Evolutionary conservation across 1,284 basidiomycete genomes (phyloP), one percentile per base, ranked within the genome.

Genomic region (Erythrobasidium hasegawianum): DNA sequence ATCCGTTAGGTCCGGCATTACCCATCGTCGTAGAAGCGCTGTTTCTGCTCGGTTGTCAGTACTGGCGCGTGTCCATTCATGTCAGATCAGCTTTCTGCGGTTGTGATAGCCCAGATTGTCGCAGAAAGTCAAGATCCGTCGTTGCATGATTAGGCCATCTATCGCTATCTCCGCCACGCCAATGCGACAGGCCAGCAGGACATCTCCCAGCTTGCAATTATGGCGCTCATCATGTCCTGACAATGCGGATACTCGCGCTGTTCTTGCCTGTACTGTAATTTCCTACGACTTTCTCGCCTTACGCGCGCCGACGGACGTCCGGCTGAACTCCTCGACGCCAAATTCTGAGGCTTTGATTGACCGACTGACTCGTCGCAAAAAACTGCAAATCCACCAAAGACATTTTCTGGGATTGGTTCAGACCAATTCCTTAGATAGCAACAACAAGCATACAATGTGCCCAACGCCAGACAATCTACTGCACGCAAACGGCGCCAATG

Each of bases 11-110:
- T n/a, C 8, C 7, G 8, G 16, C 18, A 47, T 20, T 33, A 65
- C 62, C 62, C 62, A 41, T 65, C 62, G 8, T 65, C 33, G 18
- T 65, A 65, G 62, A 65, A 65, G 24, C 56, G 62, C 16, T 29
- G 53, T 39, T 43, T 45, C 55, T 65, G 62, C n/a, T 57, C 62
- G 9, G 40, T 26, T 20, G 55, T 22, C 16, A 65, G 62, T 22
- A 40, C 38, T 14, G 54, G 20, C 8, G 43, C 43, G 16, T 47
- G 43, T 5, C 43, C 43, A 24, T 47, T 47, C 43, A 47, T 47
- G 5, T 47, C n/a, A n/a, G 10, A 41, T 10, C 40, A 11, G 40
- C 40, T 41, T 41, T n/a, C 10, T 11, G 40, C n/a, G n/a, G n/a
- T n/a, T n/a, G n/a, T n/a, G n/a, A n/a, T n/a, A n/a, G n/a, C n/a